Evolutionary conservation across 2,329 filamentous ascomycete species (phyloP), one percentile per base, ranked within the genome.

Genomic region (Lasiodiplodia citricola): DNA sequence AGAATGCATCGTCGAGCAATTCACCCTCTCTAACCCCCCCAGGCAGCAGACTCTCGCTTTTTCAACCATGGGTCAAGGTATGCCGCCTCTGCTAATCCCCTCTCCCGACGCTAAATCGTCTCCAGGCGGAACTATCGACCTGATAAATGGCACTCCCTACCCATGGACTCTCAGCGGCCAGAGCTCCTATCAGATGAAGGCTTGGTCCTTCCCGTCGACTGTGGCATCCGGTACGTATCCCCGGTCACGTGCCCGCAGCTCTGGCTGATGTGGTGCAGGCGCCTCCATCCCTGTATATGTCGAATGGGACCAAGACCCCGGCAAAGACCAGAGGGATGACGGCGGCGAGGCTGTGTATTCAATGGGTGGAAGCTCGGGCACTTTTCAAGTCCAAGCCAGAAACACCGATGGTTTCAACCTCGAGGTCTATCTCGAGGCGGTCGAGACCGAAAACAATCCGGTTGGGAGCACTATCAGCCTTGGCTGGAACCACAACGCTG

Each of bases 81-180:
- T 35, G 68, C 31, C 23, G 55, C 52, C 54, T n/a, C 47, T 60
- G 55, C 44, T 14, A 31, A 10, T 2, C 41, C 51, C 41, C 52
- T 50, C 38, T 18, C 67, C 31, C 55, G 52, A 21, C 25, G 11
- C 60, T 64, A 37, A 64, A 47, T 72, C 18, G 41, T 70, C 44
- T 41, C 50, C 56, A 76, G 78, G 77, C 55, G 79, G 80, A 67
- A 76, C 72, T 37, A 72, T 82, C 55, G 78, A 79, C 14, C 67
- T 82, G 28, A 72, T 82, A 58, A 82, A 82, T 72, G 80, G 79
- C 23, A 80, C 78, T n/a, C 78, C 80, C 2, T 78, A 79, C 51
- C 75, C 78, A 60, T 82, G 77, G 78, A 74, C 69, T 14, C 66
- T 78, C 60, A 74, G 67, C 38, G 69, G 72, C 28, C 73, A 75